Evolutionary conservation across 1,284 basidiomycete genomes (phyloP), one percentile per base, ranked within the genome.

Genomic region (Bothia castanella): DNA sequence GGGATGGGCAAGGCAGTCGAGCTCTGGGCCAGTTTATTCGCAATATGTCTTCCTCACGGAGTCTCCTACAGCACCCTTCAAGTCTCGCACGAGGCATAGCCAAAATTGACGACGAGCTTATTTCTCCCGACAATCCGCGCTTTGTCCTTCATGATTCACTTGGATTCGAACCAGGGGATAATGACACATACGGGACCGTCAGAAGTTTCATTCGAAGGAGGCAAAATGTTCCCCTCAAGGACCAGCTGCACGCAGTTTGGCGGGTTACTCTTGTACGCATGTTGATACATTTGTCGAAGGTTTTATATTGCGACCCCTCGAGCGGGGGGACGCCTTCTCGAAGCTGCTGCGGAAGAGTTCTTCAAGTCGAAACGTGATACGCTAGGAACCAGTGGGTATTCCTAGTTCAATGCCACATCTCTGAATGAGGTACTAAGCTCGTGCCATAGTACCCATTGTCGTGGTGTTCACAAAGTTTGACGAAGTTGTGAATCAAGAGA

Each of bases 71-170:
- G 46, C 5, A 9, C 9, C 4, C 31, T 14, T 23, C 39, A 9
- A 31, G 36, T 21, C 31, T 42, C 5, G 1, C n/a, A 6, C 31
- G 39, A 3, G 46, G 46, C 5, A 6, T n/a, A 13, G 37, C 38
- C 13, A 16, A 23, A 5, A 47, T 47, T 14, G n/a, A 34, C 9
- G 4, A 16, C 3, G 30, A 25, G 5, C 25, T 47, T 6, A 32
- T 11, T 1, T 47, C 46, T 20, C 23, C 25, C 4, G 46, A 21
- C 12, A 47, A 47, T 29, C 16, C 17, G n/a, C 32, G 17, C 1
- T 42, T 47, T 19, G 32, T 47, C n/a, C 46, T 47, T 8, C 46
- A 47, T 17, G 46, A 42, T 10, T 42, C 46, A 14, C 23, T 42
- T 21, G 46, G 46, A 2, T 34, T 47, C 10, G 45, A 47, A 12